Evolutionary conservation across 768 basidiomycete species (phyloP).

Genomic region (Hypholoma fasciculare): DNA sequence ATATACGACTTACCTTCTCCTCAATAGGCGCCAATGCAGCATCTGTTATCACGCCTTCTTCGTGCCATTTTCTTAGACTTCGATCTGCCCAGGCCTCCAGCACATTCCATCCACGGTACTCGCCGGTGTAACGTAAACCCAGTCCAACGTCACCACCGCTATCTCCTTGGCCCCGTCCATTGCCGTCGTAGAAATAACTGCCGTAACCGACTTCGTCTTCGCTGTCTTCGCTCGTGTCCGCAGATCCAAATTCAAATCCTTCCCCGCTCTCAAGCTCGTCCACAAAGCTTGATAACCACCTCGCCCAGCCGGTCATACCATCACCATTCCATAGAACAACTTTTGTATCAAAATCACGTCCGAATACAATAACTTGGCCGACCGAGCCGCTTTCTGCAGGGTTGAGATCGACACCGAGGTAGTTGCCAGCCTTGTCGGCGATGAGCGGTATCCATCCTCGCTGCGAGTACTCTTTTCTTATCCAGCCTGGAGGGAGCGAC

Average conservation of each 20-base stretch:
- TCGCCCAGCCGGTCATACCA: conserved; percentile 90
- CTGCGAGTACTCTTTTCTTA: conserved; percentile 87
- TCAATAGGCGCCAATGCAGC: conserved; percentile 34
- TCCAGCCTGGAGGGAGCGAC: conserved; percentile 88
- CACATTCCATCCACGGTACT: conserved; percentile 91
- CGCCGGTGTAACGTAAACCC: conserved; percentile 75
- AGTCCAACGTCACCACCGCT: conserved; percentile 74
- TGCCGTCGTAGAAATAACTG: conserved; percentile 83
- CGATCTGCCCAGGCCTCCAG: conserved; percentile 93
- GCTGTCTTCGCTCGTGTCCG: conserved; percentile 63
- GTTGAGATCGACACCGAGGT: conserved; percentile 93
- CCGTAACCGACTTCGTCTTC: conserved; percentile 89
- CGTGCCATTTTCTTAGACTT: conserved; percentile 85
- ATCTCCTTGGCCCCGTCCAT: conserved; percentile 74
- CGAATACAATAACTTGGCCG: conserved; percentile 97
- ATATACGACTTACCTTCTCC: conserved; percentile 28
- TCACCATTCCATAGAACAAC: conserved; percentile 94
- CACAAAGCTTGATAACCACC: conserved; percentile 88
- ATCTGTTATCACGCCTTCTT: conserved; percentile 69
- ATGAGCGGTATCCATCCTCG: conserved; percentile 97
- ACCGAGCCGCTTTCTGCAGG: conserved; percentile 72
- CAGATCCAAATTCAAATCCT: conserved; percentile 74
- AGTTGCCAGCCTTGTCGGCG: conserved; percentile 93
- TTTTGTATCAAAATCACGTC: conserved; percentile 98
- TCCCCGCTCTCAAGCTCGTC: conserved; percentile 93